Evolutionary conservation across 2,329 filamentous ascomycete genomes (phyloP).

Genomic region (Leptographium wingfieldii): DNA sequence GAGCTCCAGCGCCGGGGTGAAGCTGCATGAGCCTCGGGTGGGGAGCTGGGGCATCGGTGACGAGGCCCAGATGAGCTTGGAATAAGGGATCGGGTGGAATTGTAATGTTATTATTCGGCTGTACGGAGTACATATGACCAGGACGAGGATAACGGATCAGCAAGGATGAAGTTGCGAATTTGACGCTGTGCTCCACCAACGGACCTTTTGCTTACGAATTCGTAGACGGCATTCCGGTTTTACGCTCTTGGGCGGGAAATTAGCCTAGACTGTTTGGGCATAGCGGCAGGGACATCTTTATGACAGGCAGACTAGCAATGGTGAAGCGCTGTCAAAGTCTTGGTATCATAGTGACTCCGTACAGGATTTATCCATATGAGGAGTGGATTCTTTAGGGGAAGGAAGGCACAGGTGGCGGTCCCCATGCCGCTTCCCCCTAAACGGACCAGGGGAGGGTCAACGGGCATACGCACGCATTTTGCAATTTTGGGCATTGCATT

Average conservation of each 20-base stretch:
- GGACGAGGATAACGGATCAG: no score
- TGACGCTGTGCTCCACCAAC: no score
- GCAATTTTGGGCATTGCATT: neutral
- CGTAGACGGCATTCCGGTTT: no score
- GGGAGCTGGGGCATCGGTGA: constrained; percentile 72
- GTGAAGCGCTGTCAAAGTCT: neutral
- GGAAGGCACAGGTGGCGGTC: neutral
- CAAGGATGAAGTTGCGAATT: no score
- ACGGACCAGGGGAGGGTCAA: neutral
- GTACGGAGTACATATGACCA: no score
- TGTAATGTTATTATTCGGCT: neutral
- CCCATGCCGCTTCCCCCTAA: neutral
- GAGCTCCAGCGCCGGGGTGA: constrained; percentile 33
- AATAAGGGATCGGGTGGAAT: constrained; percentile 19
- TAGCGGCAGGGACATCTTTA: neutral
- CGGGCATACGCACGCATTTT: neutral
- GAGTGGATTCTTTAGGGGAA: neutral
- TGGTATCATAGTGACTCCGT: neutral
- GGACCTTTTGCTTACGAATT: no score
- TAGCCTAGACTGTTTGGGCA: neutral
- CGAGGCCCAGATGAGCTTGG: constrained; percentile 71
- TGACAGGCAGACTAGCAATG: neutral
- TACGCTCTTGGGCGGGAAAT: neutral
- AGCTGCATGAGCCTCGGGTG: constrained; percentile 38
- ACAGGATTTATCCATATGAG: neutral